Evolutionary conservation across 2,329 filamentous ascomycete species (phyloP).

Genomic region (Gyromitra esculenta): DNA sequence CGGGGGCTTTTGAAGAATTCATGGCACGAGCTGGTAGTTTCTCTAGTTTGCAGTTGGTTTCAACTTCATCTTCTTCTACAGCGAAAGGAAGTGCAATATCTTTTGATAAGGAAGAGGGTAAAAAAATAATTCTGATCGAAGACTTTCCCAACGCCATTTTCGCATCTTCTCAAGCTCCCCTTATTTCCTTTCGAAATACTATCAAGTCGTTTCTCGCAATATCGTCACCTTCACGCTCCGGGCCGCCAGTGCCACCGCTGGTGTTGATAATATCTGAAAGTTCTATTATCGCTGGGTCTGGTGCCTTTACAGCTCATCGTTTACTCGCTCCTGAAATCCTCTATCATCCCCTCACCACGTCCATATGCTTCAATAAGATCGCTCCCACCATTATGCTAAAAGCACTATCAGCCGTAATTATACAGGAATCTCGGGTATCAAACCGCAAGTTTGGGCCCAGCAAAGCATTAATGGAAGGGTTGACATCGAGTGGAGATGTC

Average conservation of each 20-base stretch:
- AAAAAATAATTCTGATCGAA: slow-evolving; percentile 77
- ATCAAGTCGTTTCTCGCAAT: slow-evolving; percentile 62
- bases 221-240: slow-evolving; percentile 39
- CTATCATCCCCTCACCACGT: slow-evolving; percentile 78
- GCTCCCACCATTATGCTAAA: slow-evolving; percentile 86
- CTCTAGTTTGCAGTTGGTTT: slow-evolving; percentile 70
- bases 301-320: slow-evolving; percentile 92
- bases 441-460: slow-evolving; percentile 79
- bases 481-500: slow-evolving; percentile 90
- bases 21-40: slow-evolving; percentile 83
- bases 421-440: slow-evolving; percentile 84
- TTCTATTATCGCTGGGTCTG: slow-evolving; percentile 82
- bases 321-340: slow-evolving; percentile 87
- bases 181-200: slow-evolving; percentile 77
- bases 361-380: slow-evolving; percentile 93
- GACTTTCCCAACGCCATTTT: slow-evolving; percentile 83
- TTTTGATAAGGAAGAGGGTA: slow-evolving; percentile 53
- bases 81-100: neutral
- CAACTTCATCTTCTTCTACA: slow-evolving; percentile 22
- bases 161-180: slow-evolving; percentile 68
- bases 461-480: slow-evolving; percentile 76
- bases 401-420: slow-evolving; percentile 80
- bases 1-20: slow-evolving; percentile 91
- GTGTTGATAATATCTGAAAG: slow-evolving; percentile 93
- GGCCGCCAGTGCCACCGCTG: slow-evolving; percentile 71